Evolutionary conservation across 108 stramenopile species (phyloP).

Genomic region (Poteriospumella lacustris): DNA sequence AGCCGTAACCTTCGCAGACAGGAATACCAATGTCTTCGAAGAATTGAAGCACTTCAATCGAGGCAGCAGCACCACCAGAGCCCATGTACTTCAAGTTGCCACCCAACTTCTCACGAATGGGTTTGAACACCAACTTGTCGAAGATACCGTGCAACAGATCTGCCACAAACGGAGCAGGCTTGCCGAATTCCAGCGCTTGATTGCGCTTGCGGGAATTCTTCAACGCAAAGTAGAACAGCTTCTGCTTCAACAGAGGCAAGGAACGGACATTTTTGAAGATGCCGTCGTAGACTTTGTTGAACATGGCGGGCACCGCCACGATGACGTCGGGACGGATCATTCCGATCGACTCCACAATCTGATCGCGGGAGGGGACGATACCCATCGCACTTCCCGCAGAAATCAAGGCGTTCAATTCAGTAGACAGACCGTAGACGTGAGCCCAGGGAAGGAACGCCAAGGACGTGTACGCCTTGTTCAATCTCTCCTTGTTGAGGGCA

Average conservation of each 20-base stretch:
- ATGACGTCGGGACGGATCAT: constrained; percentile 69
- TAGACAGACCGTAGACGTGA: constrained; percentile 86
- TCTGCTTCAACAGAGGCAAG: constrained; percentile 56
- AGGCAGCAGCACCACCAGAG: constrained; percentile 80
- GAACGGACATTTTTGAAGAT: constrained; percentile 73
- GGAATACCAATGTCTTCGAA: constrained; percentile 84
- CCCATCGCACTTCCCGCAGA: constrained; percentile 79
- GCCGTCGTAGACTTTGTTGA: constrained; percentile 86
- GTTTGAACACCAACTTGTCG: constrained; percentile 71
- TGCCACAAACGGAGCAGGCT: constrained; percentile 15
- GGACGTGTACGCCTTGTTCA: constrained; percentile 40
- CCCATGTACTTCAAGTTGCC: constrained; percentile 58
- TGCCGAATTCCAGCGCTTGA: constrained; percentile 44
- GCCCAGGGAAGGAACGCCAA: constrained; percentile 90
- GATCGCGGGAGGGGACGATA: constrained; percentile 65
- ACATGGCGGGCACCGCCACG: constrained; percentile 84
- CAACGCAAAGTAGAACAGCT: constrained; percentile 67
- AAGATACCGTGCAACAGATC: constrained; percentile 47
- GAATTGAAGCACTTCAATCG: constrained; percentile 73
- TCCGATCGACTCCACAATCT: constrained; percentile 45
- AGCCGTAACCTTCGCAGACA: constrained; percentile 80
- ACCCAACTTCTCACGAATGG: constrained; percentile 82
- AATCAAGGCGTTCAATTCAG: constrained; percentile 73
- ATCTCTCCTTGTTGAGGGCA: neutral
- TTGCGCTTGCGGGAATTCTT: constrained; percentile 59